Evolutionary conservation across 139 green algal species (phyloP).

Genomic region (Chlorella sp.): DNA sequence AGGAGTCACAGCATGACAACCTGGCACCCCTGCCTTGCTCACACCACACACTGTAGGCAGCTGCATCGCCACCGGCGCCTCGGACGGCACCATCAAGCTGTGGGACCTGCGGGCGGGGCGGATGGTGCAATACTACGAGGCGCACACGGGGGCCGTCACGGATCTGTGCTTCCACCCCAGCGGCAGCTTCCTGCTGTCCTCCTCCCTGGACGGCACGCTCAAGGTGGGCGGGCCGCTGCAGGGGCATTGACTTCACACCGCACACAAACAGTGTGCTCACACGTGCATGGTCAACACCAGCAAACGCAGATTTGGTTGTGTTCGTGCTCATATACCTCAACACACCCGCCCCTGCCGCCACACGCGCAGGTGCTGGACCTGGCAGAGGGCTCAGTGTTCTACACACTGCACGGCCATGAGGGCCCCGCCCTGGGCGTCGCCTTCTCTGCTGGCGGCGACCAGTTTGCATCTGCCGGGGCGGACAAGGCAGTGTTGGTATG

Average conservation of each 20-base stretch:
- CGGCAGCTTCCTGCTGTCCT: slow-evolving; percentile 85
- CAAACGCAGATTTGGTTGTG: neutral
- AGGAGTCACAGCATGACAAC: neutral
- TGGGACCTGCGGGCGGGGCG: slow-evolving; percentile 73
- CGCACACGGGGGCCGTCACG: slow-evolving; percentile 75
- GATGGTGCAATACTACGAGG: slow-evolving; percentile 85
- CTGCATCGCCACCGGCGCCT: slow-evolving; percentile 70
- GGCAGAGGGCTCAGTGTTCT: slow-evolving; percentile 88
- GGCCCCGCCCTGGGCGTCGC: slow-evolving; percentile 67
- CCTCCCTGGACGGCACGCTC: slow-evolving; percentile 78
- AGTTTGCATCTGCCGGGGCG: slow-evolving; percentile 81
- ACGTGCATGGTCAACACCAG: neutral
- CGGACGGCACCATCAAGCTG: slow-evolving; percentile 79
- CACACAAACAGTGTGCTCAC: no score
- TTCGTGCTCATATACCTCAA: neutral
- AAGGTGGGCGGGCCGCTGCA: slow-evolving; percentile 58
- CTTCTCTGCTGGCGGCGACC: slow-evolving; percentile 83
- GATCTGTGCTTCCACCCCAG: slow-evolving; percentile 74
- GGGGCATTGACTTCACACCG: no score
- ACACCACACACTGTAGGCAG: slow-evolving; percentile 47
- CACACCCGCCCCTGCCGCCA: neutral
- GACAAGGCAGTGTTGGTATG: slow-evolving; percentile 92
- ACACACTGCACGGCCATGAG: slow-evolving; percentile 92
- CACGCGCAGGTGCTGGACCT: slow-evolving; percentile 82
- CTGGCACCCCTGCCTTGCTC: neutral